Conservation (phyloP, 805 yeast genomes). For the Kodamaea neixiangensis region DNA sequence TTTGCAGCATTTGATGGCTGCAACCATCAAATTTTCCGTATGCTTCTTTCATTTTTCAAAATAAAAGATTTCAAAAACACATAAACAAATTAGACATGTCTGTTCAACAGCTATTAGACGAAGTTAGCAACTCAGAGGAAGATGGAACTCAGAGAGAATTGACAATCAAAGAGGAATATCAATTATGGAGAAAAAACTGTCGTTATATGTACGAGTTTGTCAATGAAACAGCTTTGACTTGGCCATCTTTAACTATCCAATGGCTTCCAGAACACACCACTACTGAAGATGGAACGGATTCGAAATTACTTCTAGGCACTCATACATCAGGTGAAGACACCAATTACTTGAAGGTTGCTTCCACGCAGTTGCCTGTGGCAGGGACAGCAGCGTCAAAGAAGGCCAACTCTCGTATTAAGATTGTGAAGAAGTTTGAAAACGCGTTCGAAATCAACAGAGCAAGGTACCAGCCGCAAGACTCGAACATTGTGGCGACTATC, state of each 20-base stretch:
- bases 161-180: slow-evolving; percentile 65
- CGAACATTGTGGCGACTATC: slow-evolving; percentile 60
- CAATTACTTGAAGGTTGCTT: slow-evolving; percentile 65
- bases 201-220: slow-evolving; percentile 82
- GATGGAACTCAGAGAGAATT: slow-evolving; percentile 34
- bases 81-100: slow-evolving; percentile 6
- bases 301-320: slow-evolving; percentile 66
- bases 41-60: neutral
- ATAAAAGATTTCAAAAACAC: neutral
- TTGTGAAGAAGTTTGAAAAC: slow-evolving; percentile 61
- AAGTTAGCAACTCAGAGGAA: slow-evolving; percentile 2
- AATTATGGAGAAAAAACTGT: slow-evolving; percentile 79
- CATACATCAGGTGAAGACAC: slow-evolving; percentile 71
- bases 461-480: slow-evolving; percentile 64
- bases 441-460: slow-evolving; percentile 72
- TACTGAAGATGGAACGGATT: slow-evolving; percentile 34
- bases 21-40: too few relatives aligned
- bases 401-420: slow-evolving; percentile 57
- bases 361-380: slow-evolving; percentile 53
- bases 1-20: too few relatives aligned
- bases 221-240: slow-evolving; percentile 72
- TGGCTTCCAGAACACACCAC: slow-evolving; percentile 58
- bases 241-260: slow-evolving; percentile 82
- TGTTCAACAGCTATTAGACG: slow-evolving; percentile 5
- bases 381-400: slow-evolving; percentile 19